Base-by-base conservation (phyloP, 176 grass and related monocot species). In the Rhynchospora tenuis region DNA sequence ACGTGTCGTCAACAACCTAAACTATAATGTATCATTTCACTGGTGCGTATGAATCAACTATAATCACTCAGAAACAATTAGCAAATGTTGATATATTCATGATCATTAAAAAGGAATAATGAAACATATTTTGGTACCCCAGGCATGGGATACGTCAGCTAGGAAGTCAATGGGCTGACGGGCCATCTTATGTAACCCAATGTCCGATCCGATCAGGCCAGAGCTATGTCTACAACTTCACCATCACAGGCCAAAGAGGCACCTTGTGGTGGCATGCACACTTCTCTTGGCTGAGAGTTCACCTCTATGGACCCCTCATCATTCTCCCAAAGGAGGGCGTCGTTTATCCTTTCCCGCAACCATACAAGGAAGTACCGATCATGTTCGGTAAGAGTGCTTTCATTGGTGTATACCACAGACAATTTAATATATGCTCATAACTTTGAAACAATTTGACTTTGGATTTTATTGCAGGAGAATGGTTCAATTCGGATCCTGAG, bases 181-280 rank as follows among this genome's bases (percentile, higher is more conserved):
- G 94, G 33, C 90, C 91, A 13, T 0, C 89, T 23, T 94, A 94
- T 81, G 83, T 97, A 48, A 92, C 91, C 64, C 94, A 97, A 66
- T 97, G 94, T 84, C 94, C 94, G 73, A 88, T 97, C 43, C 91
- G 86, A 85, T 5, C 43, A 0, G 90, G 85, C 56, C 86, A 83
- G 79, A 92, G 73, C 82, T 97, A 91, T 79, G 47, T 58, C n/a
- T 90, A 97, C 57, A 78, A 94, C 63, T 92, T 94, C 83, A 88
- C 83, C 46, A 5, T 94, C 47, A 16, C 14, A 12, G 84, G 77
- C 65, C 92, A 98, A 85, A 87, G 81, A 59, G 95, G 95, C 22
- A 98, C 95, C 45, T 80, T 94, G 57, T 91, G 86, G 88, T 97
- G 94, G 94, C 94, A 97, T 87, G 94, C 95, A 15, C 95, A 97